Base-by-base conservation (phyloP, 2,329 filamentous ascomycete species). In the Fusarium tuaranense region DNA sequence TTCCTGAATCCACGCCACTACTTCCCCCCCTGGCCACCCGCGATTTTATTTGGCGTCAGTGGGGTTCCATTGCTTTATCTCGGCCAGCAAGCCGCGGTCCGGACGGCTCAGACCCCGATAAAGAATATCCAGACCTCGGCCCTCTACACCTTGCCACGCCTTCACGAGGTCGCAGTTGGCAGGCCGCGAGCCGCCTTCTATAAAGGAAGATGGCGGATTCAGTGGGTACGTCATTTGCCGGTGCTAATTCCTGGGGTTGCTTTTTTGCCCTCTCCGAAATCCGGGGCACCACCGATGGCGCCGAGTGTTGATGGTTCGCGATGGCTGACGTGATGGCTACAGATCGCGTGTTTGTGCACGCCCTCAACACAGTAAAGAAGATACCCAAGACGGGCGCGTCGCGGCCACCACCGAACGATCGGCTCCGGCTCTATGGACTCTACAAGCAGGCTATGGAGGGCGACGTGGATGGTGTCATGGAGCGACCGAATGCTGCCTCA, bases 391-490 rank as follows among this genome's bases (percentile, higher is more conserved):
- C 95, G 20, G 96, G 97, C 73, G 95, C 95, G 63, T 92, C 94
- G 73, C 93, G 97, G 72, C 97, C 97, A 55, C 97, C 97, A 58
- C 91, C 95, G 3, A 87, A 89, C 71, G 95, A 97, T 80, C 93
- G 97, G 68, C 88, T 99, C 78, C 93, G 94, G 68, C 93, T 99
- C 72, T 99, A 99, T 92, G 97, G 97, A 74, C 89, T 99, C 76
- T 99, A 99, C 87, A 99, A 99, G 83, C 97, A 99, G 84, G 95
- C 95, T 72, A 98, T 98, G 97, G 95, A 99, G 86, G 97, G 97
- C 59, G 95, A 99, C 83, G 95, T 98, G 38, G 94, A 97, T 77
- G 94, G 94, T 59, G 95, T 98, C 60, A 97, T 98, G 93, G 92
- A 96, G 79, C 90, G 95, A 55, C 96, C 97, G 44, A 86, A 86